phyloP scores from a whole-genome alignment of 805 yeast genomes.

The Saccharomycopsis selenospora region DNA sequence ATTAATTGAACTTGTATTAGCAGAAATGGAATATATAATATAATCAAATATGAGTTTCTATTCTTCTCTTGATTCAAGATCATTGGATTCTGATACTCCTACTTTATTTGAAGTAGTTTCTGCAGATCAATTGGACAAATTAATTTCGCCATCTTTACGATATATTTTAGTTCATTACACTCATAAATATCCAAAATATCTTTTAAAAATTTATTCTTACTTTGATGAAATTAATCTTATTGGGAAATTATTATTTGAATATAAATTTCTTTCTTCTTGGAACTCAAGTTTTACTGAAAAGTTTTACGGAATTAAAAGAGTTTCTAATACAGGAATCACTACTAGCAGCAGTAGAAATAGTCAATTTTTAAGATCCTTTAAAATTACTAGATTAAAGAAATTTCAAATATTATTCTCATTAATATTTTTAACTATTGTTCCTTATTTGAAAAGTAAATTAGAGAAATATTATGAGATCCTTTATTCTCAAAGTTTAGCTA shows the following conservation, averaged over 20 bases:
- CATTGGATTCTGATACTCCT: conserved; percentile 68
- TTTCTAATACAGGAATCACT: conserved; percentile 26
- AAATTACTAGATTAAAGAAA: conserved; percentile 34
- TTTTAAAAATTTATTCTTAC: conserved; percentile 52
- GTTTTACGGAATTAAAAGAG: conserved; percentile 80
- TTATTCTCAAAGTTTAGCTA: conserved; percentile 51
- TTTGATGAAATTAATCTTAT: conserved; percentile 72
- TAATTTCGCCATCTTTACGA: conserved; percentile 76
- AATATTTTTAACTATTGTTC: conserved; percentile 52
- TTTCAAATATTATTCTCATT: conserved; percentile 50
- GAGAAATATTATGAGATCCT: conserved; percentile 56
- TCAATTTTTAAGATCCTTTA: conserved; percentile 13
- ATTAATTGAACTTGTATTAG: not conserved
- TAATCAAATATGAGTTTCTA: conserved; percentile 59
- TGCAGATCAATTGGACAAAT: conserved; percentile 64
- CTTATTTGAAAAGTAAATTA: conserved; percentile 64
- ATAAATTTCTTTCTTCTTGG: conserved; percentile 61
- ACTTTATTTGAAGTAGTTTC: conserved; percentile 86
- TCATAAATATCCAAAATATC: conserved; percentile 62
- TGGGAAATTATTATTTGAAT: conserved; percentile 60
- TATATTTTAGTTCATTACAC: conserved; percentile 78
- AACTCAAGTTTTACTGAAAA: conserved; percentile 86
- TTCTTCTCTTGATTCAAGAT: conserved; percentile 69
- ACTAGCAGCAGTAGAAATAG: conserved; percentile 24
- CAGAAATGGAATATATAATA: not conserved